phyloP scores from a whole-genome alignment of 495 filamentous ascomycete genomes.

The Letharia columbiana region DNA sequence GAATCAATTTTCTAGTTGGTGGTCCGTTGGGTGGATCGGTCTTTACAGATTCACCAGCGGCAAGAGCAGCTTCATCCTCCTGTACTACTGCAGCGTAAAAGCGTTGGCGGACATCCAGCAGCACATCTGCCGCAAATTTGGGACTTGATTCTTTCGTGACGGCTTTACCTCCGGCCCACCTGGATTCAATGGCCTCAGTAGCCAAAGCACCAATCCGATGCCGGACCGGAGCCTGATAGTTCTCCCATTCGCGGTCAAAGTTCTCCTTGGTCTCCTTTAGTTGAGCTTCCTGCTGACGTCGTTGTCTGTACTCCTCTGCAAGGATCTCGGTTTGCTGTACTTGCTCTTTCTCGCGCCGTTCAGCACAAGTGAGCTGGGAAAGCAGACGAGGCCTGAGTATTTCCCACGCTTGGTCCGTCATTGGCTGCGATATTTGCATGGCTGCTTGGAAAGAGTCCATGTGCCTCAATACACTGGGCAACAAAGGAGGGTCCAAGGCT shows the following conservation, averaged over 20 bases:
- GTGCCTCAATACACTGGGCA: conserved; percentile 47
- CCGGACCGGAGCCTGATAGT: conserved; percentile 54
- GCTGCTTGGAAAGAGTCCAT: conserved; percentile 65
- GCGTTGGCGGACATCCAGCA: conserved; percentile 50
- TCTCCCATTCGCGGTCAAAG: conserved; percentile 57
- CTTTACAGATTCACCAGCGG: conserved; percentile 34
- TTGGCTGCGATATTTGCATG: conserved; percentile 51
- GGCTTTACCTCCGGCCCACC: conserved; percentile 47
- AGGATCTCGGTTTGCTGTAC: conserved; percentile 34
- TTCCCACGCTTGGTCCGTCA: conserved; percentile 58
- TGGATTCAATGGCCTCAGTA: conserved; percentile 52
- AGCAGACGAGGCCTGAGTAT: conserved; percentile 55
- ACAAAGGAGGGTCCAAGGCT: conserved; percentile 52
- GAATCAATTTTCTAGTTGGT: conserved; percentile 49
- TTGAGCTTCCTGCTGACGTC: conserved; percentile 36
- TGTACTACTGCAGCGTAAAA: conserved; percentile 53
- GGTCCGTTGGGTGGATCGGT: conserved; percentile 45
- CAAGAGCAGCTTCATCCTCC: conserved; percentile 37
- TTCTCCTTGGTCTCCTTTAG: conserved; percentile 51
- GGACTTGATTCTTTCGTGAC: conserved; percentile 51
- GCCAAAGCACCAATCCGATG: conserved; percentile 50
- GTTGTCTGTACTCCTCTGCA: conserved; percentile 37
- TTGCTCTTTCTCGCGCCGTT: conserved; percentile 44
- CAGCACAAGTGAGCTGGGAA: conserved; percentile 51
- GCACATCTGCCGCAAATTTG: conserved; percentile 57